Evolutionary conservation across 2,329 filamentous ascomycete genomes (phyloP), one percentile per base, ranked within the genome.

Genomic region (Clathrospora elynae): DNA sequence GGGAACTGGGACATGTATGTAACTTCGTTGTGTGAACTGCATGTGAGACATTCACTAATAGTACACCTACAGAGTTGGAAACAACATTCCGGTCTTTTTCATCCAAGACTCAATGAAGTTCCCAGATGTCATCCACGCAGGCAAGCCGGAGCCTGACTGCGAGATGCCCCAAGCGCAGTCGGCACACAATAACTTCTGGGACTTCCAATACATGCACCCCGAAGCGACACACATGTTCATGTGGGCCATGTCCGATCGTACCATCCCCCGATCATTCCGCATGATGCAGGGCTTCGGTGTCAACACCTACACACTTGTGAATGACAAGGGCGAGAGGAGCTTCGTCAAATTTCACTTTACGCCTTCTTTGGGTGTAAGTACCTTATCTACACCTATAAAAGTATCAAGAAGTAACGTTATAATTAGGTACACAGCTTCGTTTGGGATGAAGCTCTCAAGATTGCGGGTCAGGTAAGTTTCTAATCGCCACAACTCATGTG

Each of bases 261-360:
- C 78, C 0, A 89, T 89, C 42, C 87, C 87, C 1, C 80, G 86
- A 2, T 88, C 85, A 0, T 90, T 78, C 70, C 83, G 88, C 16
- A 90, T 90, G 86, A 90, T 92, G 85, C 86, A 92, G 55, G 88
- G 88, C 0, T 92, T 91, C 43, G 87, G 88, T 39, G 88, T 92
- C 55, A 90, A 92, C 69, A 91, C 88, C 0, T 92, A 77, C 58
- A 86, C 81, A 0, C 76, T 90, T 2, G 75, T 77, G 48, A 90
- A 90, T 47, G 79, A 77, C 16, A 77, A 86, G 52, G 86, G 86
- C 14, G 80, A 87, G 63, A 78, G 84, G 1, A 76, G 80, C 42
- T 90, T 90, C 53, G 85, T 88, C 67, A 92, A 92, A 70, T 91
- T 90, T 64, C 82, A 85, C 64, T 90, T 80, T 59, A 90, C 82